Evolutionary conservation across 352 stramenopile genomes (phyloP).

Genomic region (Phytophthora sp.): DNA sequence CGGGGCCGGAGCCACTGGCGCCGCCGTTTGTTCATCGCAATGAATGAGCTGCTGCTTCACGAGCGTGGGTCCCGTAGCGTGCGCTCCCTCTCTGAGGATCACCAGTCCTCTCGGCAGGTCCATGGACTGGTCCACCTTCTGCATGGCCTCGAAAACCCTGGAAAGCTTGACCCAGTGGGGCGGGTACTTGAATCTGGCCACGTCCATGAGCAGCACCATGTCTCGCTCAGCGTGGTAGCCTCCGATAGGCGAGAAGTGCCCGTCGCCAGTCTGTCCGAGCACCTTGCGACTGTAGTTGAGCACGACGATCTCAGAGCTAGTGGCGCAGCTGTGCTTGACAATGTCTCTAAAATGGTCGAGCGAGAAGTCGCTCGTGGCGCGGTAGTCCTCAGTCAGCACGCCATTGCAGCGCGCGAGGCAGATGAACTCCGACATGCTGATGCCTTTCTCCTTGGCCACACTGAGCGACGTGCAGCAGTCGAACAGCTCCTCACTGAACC

Average conservation of each 20-base stretch:
- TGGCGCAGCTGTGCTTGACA: constrained; percentile 78
- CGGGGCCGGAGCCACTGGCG: constrained; percentile 12
- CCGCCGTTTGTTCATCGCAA: constrained; percentile 28
- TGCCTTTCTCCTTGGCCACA: constrained; percentile 75
- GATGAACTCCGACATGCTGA: constrained; percentile 75
- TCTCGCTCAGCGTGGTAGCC: constrained; percentile 93
- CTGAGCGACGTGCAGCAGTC: constrained; percentile 81
- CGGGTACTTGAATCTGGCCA: constrained; percentile 96
- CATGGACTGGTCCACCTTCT: constrained; percentile 52
- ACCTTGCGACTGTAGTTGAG: constrained; percentile 92
- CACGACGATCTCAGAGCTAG: constrained; percentile 88
- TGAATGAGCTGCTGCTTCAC: constrained; percentile 56
- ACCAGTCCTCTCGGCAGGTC: constrained; percentile 46
- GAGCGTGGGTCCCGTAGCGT: constrained; percentile 47
- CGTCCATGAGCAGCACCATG: constrained; percentile 96
- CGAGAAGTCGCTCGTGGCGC: constrained; percentile 55
- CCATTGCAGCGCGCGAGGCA: constrained; percentile 72
- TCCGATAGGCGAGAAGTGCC: constrained; percentile 97
- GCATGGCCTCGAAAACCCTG: constrained; percentile 58
- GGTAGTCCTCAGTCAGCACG: constrained; percentile 51
- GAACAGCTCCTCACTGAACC: constrained; percentile 87
- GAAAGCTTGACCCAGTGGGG: constrained; percentile 84
- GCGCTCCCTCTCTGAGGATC: constrained; percentile 47
- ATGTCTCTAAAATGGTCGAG: constrained; percentile 60
- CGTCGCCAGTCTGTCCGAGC: constrained; percentile 94